A percentile compares a stretch with the other conserved stretches of the same genome.
Evolutionary conservation across 768 basidiomycete species (phyloP).

Genomic region (Kondoa malvinella): DNA sequence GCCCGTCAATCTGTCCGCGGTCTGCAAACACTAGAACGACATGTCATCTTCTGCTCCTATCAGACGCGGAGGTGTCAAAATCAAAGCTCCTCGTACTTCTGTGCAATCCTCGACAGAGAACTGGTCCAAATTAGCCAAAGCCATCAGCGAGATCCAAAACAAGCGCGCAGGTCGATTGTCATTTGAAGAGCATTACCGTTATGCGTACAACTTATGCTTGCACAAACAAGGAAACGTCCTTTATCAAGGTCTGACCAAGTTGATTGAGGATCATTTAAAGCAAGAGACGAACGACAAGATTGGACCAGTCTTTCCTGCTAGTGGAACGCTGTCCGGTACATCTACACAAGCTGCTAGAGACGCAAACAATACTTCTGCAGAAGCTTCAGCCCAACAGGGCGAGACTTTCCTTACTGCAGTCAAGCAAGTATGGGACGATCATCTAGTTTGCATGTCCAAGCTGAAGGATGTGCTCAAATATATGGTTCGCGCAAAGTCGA

Average conservation of each 20-base stretch:
- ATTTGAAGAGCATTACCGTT: slow-evolving; percentile 84
- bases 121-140: slow-evolving; percentile 60
- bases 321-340: slow-evolving; percentile 20
- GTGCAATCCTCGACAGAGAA: slow-evolving; percentile 42
- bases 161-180: slow-evolving; percentile 77
- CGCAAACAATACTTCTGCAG: slow-evolving; percentile 2
- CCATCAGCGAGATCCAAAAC: slow-evolving; percentile 86
- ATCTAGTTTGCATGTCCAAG: slow-evolving; percentile 70
- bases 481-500: slow-evolving; percentile 48
- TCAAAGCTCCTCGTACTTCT: slow-evolving; percentile 7
- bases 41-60: neutral
- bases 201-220: slow-evolving; percentile 85
- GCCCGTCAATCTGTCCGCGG: neutral
- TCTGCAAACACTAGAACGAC: neutral
- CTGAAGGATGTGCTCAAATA: slow-evolving; percentile 81
- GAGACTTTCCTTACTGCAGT: slow-evolving; percentile 70
- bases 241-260: slow-evolving; percentile 63
- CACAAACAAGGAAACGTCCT: slow-evolving; percentile 44
- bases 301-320: slow-evolving; percentile 61
- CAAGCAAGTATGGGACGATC: slow-evolving; percentile 81
- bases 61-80: neutral
- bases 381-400: slow-evolving; percentile 44
- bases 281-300: slow-evolving; percentile 57
- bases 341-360: neutral
- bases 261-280: slow-evolving; percentile 69